These are phyloP conservation scores for Phialocephala sp. DNA, from an alignment of 2,329 filamentous ascomycete genomes.

Conservation along the genomic window DNA sequence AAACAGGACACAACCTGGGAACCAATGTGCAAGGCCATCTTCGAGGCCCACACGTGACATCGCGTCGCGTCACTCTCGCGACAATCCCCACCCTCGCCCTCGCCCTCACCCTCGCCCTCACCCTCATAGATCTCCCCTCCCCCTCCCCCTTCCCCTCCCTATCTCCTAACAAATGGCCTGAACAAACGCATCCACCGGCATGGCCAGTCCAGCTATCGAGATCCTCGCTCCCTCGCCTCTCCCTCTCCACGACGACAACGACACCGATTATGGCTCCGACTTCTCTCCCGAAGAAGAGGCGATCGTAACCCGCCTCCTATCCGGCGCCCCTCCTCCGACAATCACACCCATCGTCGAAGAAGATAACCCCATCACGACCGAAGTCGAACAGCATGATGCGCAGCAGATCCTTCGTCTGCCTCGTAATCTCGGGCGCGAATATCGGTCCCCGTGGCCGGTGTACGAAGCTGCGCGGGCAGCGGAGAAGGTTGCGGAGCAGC, in stretches of 20 bases:
- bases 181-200: conserved; percentile 24
- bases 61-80: conserved; percentile 2
- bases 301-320: conserved; percentile 56
- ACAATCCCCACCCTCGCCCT: conserved; percentile 3
- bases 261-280: conserved; percentile 69
- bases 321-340: conserved; percentile 50
- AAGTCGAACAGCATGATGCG: conserved; percentile 42
- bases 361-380: conserved; percentile 37
- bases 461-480: conserved; percentile 41
- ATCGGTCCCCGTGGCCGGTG: conserved; percentile 30
- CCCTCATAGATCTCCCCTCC: conserved; percentile 7
- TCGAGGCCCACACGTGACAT: neutral
- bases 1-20: neutral
- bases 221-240: neutral
- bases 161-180: conserved; percentile 8
- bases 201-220: conserved; percentile 34
- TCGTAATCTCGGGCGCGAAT: conserved; percentile 48
- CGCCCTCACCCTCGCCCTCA: neutral
- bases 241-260: conserved; percentile 25
- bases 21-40: neutral
- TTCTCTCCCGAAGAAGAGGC: conserved; percentile 62
- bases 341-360: conserved; percentile 43
- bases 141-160: neutral
- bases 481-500: conserved; percentile 36
- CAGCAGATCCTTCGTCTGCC: conserved; percentile 46